A percentile compares a stretch with the other conserved stretches of the same genome.
These are phyloP conservation scores for Spathaspora hagerdaliae DNA, from an alignment of 805 yeast species.

Conservation along the genomic window DNA sequence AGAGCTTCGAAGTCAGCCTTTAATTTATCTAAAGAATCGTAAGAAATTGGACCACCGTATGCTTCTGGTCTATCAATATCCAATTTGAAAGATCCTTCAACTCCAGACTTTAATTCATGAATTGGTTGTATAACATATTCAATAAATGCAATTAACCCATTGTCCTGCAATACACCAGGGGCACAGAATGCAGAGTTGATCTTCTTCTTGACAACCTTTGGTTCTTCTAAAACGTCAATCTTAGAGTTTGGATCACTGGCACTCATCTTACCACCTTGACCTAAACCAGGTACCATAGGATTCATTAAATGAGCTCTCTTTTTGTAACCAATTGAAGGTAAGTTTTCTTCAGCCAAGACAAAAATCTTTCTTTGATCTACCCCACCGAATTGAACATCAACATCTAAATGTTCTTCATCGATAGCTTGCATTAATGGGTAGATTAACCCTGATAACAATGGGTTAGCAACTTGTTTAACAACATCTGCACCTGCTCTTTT, in stretches of 20 bases:
- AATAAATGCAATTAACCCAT: constrained; percentile 84
- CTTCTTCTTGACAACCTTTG: constrained; percentile 85
- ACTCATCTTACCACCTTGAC: constrained; percentile 98
- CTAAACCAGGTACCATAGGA: constrained; percentile 97
- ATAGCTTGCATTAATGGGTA: constrained; percentile 99
- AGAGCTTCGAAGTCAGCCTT: constrained; percentile 69
- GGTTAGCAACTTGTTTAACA: constrained; percentile 94
- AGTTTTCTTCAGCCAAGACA: constrained; percentile 92
- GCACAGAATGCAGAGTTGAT: constrained; percentile 90
- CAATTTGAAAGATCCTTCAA: constrained; percentile 56
- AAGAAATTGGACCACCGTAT: constrained; percentile 90
- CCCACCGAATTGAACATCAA: constrained; percentile 97
- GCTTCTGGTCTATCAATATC: constrained; percentile 88
- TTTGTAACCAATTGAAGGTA: constrained; percentile 83
- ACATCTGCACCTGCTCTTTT: constrained; percentile 99
- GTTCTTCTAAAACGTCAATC: constrained; percentile 88
- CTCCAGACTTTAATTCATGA: constrained; percentile 65
- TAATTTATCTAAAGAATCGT: constrained; percentile 61
- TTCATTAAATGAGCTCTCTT: constrained; percentile 99
- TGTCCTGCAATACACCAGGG: constrained; percentile 85
- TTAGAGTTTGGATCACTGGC: constrained; percentile 98
- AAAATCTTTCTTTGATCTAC: constrained; percentile 98
- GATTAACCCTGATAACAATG: constrained; percentile 86
- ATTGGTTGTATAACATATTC: constrained; percentile 85
- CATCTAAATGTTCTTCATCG: constrained; percentile 85